Conservation (phyloP, 768 basidiomycete genomes). For the Panaeolus papilionaceus region DNA sequence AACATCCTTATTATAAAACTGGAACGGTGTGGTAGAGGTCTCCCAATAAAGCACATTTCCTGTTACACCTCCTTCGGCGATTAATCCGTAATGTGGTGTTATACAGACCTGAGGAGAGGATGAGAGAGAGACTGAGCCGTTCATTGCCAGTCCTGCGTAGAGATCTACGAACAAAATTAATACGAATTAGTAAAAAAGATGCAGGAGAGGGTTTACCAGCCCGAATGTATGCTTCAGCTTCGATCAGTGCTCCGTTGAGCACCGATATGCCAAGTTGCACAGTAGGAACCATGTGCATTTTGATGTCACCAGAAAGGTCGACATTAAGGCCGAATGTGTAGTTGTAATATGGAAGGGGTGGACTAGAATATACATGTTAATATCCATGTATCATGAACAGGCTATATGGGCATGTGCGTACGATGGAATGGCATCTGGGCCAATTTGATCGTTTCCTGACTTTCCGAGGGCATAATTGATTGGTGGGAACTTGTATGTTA, state of each 20-base stretch:
- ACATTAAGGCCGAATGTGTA: slow-evolving; percentile 24
- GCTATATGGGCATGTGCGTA: background rate
- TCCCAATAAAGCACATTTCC: slow-evolving; percentile 21
- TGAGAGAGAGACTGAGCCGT: slow-evolving; percentile 26
- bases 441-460: background rate
- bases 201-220: slow-evolving; percentile 18
- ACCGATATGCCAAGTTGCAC: slow-evolving; percentile 33
- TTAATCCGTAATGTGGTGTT: slow-evolving; percentile 22
- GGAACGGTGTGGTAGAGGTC: background rate
- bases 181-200: too few relatives aligned
- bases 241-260: slow-evolving; percentile 30
- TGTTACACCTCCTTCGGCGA: slow-evolving; percentile 22
- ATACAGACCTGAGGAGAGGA: slow-evolving; percentile 20
- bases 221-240: slow-evolving; percentile 30
- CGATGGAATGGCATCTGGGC: background rate
- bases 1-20: slow-evolving; percentile 16
- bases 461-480: background rate
- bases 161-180: slow-evolving; percentile 22
- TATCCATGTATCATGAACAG: background rate
- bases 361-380: background rate
- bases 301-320: slow-evolving; percentile 30
- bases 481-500: slow-evolving; percentile 6
- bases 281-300: slow-evolving; percentile 30
- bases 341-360: background rate
- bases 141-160: slow-evolving; percentile 26